Percentiles rank a stretch among this genome's conserved stretches.
phyloP scores from a whole-genome alignment of 345 rosid genomes.

The Lepidium didymum region DNA sequence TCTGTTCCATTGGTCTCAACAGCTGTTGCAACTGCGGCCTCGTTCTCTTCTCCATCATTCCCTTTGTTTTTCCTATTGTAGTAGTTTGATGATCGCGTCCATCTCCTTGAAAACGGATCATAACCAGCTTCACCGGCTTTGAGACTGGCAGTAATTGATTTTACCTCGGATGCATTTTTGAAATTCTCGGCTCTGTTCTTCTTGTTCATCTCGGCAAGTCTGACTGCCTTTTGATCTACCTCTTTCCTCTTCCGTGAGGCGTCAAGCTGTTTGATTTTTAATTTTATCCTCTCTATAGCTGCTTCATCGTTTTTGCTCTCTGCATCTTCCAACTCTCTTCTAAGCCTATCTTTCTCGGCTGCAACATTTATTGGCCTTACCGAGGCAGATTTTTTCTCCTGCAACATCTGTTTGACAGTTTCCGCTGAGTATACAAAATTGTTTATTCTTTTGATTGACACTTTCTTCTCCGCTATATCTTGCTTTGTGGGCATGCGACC shows the following conservation, averaged over 20 bases:
- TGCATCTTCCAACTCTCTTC: slow-evolving; percentile 79
- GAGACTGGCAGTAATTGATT: slow-evolving; percentile 44
- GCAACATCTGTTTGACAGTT: slow-evolving; percentile 94
- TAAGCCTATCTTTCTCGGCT: slow-evolving; percentile 89
- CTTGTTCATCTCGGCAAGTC: slow-evolving; percentile 91
- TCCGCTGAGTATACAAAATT: slow-evolving; percentile 86
- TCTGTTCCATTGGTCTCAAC: slow-evolving; percentile 25
- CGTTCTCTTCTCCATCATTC: slow-evolving; percentile 24
- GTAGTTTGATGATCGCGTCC: slow-evolving; percentile 95
- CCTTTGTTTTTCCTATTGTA: slow-evolving; percentile 49
- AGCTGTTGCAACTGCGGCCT: slow-evolving; percentile 17
- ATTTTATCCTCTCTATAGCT: slow-evolving; percentile 73
- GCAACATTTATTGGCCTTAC: slow-evolving; percentile 89
- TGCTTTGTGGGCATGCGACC: slow-evolving; percentile 84
- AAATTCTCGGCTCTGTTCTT: slow-evolving; percentile 95
- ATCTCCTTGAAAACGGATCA: slow-evolving; percentile 97
- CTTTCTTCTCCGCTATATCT: slow-evolving; percentile 80
- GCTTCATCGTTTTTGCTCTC: slow-evolving; percentile 59
- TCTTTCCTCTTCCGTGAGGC: slow-evolving; percentile 63
- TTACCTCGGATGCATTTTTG: slow-evolving; percentile 80
- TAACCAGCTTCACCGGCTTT: slow-evolving; percentile 99
- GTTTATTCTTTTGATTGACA: slow-evolving; percentile 59
- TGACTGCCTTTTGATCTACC: slow-evolving; percentile 67
- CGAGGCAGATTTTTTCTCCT: slow-evolving; percentile 87
- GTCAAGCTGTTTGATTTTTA: slow-evolving; percentile 69